phyloP scores from a whole-genome alignment of 768 basidiomycete species.

The Chlorophyllum brunneum region DNA sequence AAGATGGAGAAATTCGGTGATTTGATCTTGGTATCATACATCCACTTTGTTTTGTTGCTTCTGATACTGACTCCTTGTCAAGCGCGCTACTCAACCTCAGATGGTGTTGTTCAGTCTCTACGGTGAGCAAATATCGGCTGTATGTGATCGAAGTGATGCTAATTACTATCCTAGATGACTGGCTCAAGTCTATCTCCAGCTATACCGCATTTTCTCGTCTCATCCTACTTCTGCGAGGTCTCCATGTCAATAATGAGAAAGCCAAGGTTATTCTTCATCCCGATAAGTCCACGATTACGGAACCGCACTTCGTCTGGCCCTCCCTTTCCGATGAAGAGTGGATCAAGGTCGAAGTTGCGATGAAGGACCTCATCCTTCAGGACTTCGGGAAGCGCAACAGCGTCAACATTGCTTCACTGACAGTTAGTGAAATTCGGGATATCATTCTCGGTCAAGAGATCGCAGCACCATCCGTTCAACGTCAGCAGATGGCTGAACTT shows the following conservation, averaged over 20 bases:
- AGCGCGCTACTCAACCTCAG: conserved; percentile 96
- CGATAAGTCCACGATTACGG: conserved; percentile 94
- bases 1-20: conserved; percentile 99
- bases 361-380: conserved; percentile 94
- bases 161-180: conserved; percentile 63
- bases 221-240: conserved; percentile 92
- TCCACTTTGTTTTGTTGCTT: not conserved
- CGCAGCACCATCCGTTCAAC: conserved; percentile 89
- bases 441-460: conserved; percentile 99
- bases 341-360: conserved; percentile 98
- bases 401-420: conserved; percentile 97
- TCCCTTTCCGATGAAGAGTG: conserved; percentile 91
- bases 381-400: conserved; percentile 99
- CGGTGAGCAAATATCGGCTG: conserved; percentile 36
- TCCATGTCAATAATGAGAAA: conserved; percentile 99
- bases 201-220: conserved; percentile 99
- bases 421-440: conserved; percentile 94
- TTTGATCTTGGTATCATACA: conserved; percentile 71
- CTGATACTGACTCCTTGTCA: conserved; percentile 15
- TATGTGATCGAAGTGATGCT: not conserved
- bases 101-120: conserved; percentile 99
- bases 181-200: conserved; percentile 98
- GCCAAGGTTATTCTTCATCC: conserved; percentile 98
- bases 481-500: conserved; percentile 98
- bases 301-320: conserved; percentile 98